phyloP scores from a whole-genome alignment of 495 filamentous ascomycete genomes.

The Lasiosphaeria miniovina region DNA sequence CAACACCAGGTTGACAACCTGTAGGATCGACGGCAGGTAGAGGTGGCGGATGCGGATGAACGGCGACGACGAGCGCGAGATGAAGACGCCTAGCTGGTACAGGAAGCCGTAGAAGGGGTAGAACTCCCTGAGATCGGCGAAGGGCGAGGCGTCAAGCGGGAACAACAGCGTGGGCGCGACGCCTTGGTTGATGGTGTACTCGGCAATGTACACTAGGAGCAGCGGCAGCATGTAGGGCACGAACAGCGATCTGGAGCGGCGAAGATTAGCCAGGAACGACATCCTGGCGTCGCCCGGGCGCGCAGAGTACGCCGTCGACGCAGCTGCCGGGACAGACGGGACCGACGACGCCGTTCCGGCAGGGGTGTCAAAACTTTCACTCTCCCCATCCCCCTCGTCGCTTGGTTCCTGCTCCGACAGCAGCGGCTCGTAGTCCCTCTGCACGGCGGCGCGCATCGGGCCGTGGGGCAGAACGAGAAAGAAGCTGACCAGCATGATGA shows the following conservation, averaged over 20 bases:
- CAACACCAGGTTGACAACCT: constrained; percentile 71
- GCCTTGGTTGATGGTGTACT: constrained; percentile 96
- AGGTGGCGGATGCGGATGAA: constrained; percentile 78
- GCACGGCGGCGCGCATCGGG: constrained; percentile 43
- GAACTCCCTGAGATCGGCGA: constrained; percentile 77
- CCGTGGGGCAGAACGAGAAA: constrained; percentile 71
- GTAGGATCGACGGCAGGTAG: constrained; percentile 81
- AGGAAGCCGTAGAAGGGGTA: constrained; percentile 87
- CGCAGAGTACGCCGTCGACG: constrained; percentile 28
- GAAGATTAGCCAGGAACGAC: constrained; percentile 46
- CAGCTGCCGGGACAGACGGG: constrained; percentile 27
- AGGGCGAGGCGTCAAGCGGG: constrained; percentile 70
- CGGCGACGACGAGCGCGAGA: constrained; percentile 84
- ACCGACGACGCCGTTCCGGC: constrained; percentile 31
- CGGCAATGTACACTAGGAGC: constrained; percentile 86
- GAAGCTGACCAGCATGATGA: constrained; percentile 81
- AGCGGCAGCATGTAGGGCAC: constrained; percentile 79
- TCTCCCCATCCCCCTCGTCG: constrained; percentile 36
- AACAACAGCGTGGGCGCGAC: constrained; percentile 88
- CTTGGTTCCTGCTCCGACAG: constrained; percentile 38
- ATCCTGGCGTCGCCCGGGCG: constrained; percentile 14
- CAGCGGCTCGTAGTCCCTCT: constrained; percentile 43
- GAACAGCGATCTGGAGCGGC: constrained; percentile 43
- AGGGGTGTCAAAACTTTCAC: constrained; percentile 17
- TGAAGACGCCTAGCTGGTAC: constrained; percentile 91